Percentiles rank a stretch among this genome's conserved stretches.
These are phyloP conservation scores for Amanita pseudoporphyria DNA, from an alignment of 768 basidiomycete genomes.

Conservation along the genomic window DNA sequence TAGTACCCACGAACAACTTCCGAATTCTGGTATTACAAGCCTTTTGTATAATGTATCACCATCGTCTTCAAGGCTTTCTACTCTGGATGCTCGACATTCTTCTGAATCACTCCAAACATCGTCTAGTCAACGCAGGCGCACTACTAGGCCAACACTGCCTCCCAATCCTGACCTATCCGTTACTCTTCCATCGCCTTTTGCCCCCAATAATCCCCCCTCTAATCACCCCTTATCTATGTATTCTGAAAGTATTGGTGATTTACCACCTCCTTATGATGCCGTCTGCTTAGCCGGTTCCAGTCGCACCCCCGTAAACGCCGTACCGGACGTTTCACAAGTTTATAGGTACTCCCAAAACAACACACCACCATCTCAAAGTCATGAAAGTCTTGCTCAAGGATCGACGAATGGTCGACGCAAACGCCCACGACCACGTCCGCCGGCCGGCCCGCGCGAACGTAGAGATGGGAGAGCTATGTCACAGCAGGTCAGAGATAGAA, in stretches of 20 bases:
- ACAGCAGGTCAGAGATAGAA: conserved; percentile 22
- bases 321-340: not conserved
- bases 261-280: conserved; percentile 48
- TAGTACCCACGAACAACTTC: not conserved
- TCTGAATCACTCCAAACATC: not conserved
- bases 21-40: not conserved
- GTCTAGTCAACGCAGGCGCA: not conserved
- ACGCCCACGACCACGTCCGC: conserved; percentile 41
- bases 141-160: not conserved
- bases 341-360: not conserved
- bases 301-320: conserved; percentile 16
- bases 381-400: conserved; percentile 11
- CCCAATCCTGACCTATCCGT: not conserved
- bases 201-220: no score
- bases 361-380: conserved; percentile 3
- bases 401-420: conserved; percentile 18
- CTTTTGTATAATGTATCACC: not conserved
- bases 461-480: conserved; percentile 5
- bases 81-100: not conserved
- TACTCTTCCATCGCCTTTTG: not conserved
- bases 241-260: conserved; percentile 18
- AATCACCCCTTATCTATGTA: not conserved
- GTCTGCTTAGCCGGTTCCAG: conserved; percentile 10
- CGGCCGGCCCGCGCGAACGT: conserved; percentile 50
- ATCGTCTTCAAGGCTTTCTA: not conserved